Percentiles rank a stretch among this genome's conserved stretches.
These are phyloP conservation scores for Raphanus raphanistrum DNA, from an alignment of 345 rosid genomes.

Conservation along the genomic window DNA sequence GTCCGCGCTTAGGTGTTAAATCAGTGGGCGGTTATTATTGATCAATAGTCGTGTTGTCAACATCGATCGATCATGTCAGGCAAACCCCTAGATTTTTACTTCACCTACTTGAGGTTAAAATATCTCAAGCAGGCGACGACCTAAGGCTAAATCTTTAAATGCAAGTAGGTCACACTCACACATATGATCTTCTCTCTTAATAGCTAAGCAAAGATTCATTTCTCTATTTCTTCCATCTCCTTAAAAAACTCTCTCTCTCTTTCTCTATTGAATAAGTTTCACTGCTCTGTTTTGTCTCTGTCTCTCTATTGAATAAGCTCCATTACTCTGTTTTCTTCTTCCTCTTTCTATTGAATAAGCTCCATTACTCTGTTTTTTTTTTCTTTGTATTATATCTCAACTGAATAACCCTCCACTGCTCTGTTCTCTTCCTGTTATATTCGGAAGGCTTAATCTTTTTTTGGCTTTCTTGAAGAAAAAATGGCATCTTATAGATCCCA, in stretches of 20 bases:
- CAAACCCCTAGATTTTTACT: conserved; percentile 22
- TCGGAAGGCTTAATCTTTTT: background rate
- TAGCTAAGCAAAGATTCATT: conserved; percentile 41
- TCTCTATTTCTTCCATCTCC: background rate
- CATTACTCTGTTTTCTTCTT: conserved; percentile 25
- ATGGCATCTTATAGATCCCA: conserved; percentile 34
- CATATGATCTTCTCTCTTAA: conserved; percentile 47
- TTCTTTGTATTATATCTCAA: background rate
- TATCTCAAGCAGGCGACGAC: conserved; percentile 18
- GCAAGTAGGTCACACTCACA: conserved; percentile 46
- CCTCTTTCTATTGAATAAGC: too few species aligned
- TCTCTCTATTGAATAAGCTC: conserved; percentile 20
- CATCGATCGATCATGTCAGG: conserved; percentile 4
- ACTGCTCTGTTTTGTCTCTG: background rate
- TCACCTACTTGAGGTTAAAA: conserved; percentile 31
- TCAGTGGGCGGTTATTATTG: background rate
- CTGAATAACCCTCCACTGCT: background rate
- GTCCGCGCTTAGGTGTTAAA: background rate
- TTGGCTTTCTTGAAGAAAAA: background rate
- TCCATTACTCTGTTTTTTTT: background rate
- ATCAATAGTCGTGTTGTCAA: background rate
- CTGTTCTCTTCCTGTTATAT: conserved; percentile 26
- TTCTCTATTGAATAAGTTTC: background rate
- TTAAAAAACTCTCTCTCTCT: background rate
- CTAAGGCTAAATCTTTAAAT: conserved; percentile 41